These are phyloP conservation scores for Penicillium macrosclerotiorum DNA, from an alignment of 495 filamentous ascomycete species.

Conservation along the genomic window DNA sequence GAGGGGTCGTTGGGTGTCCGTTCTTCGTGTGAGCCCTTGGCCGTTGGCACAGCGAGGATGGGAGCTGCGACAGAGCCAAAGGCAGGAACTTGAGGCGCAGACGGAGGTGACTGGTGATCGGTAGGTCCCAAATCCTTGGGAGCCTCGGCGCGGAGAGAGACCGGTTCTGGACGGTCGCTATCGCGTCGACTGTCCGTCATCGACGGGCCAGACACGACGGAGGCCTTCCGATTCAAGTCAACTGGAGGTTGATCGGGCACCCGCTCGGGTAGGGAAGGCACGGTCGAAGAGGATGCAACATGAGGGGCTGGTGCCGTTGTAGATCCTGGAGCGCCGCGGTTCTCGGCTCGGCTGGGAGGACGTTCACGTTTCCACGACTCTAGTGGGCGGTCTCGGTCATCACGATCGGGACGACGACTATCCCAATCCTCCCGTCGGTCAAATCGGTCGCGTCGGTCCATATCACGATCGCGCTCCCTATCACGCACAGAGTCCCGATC, in stretches of 20 bases:
- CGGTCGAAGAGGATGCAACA: conserved; percentile 6
- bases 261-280: conserved; percentile 10
- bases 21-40: conserved; percentile 40
- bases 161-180: conserved; percentile 36
- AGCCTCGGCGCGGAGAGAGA: conserved; percentile 36
- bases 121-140: conserved; percentile 38
- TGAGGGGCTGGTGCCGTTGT: conserved; percentile 21
- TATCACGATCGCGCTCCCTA: conserved; percentile 37
- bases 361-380: conserved; percentile 55
- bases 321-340: conserved; percentile 35
- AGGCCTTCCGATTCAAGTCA: conserved; percentile 38
- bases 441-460: conserved; percentile 42
- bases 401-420: conserved; percentile 36
- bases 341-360: conserved; percentile 41
- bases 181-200: conserved; percentile 41
- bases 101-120: conserved; percentile 59
- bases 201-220: conserved; percentile 26
- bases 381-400: conserved; percentile 59
- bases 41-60: conserved; percentile 23
- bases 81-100: conserved; percentile 76
- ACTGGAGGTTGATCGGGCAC: conserved; percentile 22
- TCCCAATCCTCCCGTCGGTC: conserved; percentile 49
- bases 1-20: conserved; percentile 33
- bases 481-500: conserved; percentile 36
- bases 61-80: conserved; percentile 61